Conservation (phyloP, 352 stramenopile species). For the Phytophthora nicotianae region DNA sequence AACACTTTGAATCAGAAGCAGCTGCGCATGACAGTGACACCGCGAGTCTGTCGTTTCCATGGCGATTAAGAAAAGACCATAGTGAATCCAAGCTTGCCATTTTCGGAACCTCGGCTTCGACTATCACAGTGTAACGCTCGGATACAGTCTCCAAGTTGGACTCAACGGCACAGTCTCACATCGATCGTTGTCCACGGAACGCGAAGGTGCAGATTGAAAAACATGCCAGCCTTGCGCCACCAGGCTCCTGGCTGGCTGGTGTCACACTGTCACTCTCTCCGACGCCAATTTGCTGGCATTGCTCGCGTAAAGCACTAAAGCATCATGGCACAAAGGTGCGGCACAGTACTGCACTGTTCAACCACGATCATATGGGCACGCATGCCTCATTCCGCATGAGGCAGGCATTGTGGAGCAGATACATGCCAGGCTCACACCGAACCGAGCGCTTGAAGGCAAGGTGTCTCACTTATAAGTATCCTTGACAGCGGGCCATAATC, state of each 20-base stretch:
- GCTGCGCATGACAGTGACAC: slow-evolving; percentile 6
- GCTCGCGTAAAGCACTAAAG: no score
- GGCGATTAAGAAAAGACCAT: neutral
- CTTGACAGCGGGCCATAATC: no score
- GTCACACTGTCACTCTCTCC: no score
- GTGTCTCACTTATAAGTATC: no score
- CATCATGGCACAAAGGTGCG: no score
- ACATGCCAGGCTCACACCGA: no score
- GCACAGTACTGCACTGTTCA: no score
- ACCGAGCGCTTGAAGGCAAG: no score
- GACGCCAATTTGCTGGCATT: no score
- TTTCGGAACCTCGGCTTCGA: slow-evolving; percentile 1
- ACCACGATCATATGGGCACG: no score
- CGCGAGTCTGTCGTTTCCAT: neutral
- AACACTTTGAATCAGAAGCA: slow-evolving; percentile 22
- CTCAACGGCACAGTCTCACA: slow-evolving; percentile 4
- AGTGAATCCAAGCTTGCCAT: neutral
- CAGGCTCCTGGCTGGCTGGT: neutral
- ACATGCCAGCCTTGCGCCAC: slow-evolving; percentile 3
- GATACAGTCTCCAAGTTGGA: neutral
- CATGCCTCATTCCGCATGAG: no score
- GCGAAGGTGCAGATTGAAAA: neutral
- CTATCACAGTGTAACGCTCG: neutral
- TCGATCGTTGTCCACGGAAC: neutral
- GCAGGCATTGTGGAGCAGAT: no score